These are phyloP conservation scores for Calocera viscosa DNA, from an alignment of 768 basidiomycete species.

Conservation along the genomic window DNA sequence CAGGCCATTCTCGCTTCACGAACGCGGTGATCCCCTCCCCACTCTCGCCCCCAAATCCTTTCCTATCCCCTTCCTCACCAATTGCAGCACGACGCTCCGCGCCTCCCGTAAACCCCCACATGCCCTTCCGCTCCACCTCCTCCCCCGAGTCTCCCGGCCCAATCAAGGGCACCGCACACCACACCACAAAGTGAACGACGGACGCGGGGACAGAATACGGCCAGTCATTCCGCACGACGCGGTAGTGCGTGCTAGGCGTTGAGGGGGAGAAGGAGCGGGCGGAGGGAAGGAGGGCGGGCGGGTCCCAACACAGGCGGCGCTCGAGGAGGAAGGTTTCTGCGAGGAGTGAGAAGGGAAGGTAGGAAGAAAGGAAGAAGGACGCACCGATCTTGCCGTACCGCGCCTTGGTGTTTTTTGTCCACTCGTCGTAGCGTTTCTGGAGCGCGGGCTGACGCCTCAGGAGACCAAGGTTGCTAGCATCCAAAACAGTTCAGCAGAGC, in stretches of 20 bases:
- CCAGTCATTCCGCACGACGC: slow-evolving; percentile 78
- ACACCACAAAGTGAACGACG: slow-evolving; percentile 63
- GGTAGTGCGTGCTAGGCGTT: slow-evolving; percentile 39
- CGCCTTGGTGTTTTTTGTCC: slow-evolving; percentile 41
- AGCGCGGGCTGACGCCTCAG: slow-evolving; percentile 60
- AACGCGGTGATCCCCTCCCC: slow-evolving; percentile 29
- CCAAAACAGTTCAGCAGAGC: background rate
- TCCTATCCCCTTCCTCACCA: slow-evolving; percentile 29
- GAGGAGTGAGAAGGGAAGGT: background rate
- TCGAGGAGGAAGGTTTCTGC: slow-evolving; percentile 61
- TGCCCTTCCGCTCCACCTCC: slow-evolving; percentile 58
- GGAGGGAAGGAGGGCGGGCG: background rate
- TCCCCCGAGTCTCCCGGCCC: background rate
- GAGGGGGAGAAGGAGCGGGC: slow-evolving; percentile 15
- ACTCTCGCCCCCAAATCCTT: slow-evolving; percentile 18
- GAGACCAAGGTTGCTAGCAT: slow-evolving; percentile 60
- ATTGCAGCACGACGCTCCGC: slow-evolving; percentile 32
- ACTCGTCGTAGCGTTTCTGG: slow-evolving; percentile 53
- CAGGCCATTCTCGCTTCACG: slow-evolving; percentile 53
- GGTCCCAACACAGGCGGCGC: slow-evolving; percentile 62
- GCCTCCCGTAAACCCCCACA: slow-evolving; percentile 70
- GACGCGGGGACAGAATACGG: slow-evolving; percentile 73
- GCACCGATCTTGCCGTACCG: slow-evolving; percentile 56
- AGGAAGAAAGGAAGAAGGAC: background rate
- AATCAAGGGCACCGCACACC: slow-evolving; percentile 63